phyloP scores from a whole-genome alignment of 768 basidiomycete genomes.

The Amanita phalloides region DNA sequence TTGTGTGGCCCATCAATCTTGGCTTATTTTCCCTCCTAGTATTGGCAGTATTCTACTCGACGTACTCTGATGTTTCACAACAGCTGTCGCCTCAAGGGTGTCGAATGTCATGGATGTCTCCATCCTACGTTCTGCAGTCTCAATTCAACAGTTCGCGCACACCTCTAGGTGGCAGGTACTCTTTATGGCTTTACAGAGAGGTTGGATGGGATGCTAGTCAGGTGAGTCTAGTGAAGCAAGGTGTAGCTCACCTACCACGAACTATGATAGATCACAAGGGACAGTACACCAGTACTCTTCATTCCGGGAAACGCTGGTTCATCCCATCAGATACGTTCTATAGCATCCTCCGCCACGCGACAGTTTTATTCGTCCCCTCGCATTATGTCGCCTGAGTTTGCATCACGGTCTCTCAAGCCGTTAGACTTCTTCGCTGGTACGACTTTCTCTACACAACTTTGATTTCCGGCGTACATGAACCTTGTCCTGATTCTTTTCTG shows the following conservation, averaged over 20 bases:
- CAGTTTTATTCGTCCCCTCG: conserved; percentile 66
- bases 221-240: conserved; percentile 23
- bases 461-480: neutral
- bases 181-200: conserved; percentile 88
- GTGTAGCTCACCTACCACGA: neutral
- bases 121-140: conserved; percentile 70
- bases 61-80: conserved; percentile 31
- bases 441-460: neutral
- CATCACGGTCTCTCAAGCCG: conserved; percentile 33
- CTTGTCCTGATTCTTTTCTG: neutral
- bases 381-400: conserved; percentile 42
- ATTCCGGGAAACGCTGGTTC: conserved; percentile 97
- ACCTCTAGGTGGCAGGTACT: conserved; percentile 63
- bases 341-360: conserved; percentile 82
- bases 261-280: conserved; percentile 8
- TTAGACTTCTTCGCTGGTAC: conserved; percentile 84
- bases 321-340: conserved; percentile 86
- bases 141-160: conserved; percentile 63
- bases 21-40: neutral
- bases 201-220: conserved; percentile 65
- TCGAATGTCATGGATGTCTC: conserved; percentile 94
- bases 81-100: conserved; percentile 82
- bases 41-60: conserved; percentile 24
- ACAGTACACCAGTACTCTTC: conserved; percentile 84
- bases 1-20: conserved; percentile 2